Evolutionary conservation across 2,329 filamentous ascomycete genomes (phyloP), one percentile per base, ranked within the genome.

Genomic region (Colletotrichum echinochloae): DNA sequence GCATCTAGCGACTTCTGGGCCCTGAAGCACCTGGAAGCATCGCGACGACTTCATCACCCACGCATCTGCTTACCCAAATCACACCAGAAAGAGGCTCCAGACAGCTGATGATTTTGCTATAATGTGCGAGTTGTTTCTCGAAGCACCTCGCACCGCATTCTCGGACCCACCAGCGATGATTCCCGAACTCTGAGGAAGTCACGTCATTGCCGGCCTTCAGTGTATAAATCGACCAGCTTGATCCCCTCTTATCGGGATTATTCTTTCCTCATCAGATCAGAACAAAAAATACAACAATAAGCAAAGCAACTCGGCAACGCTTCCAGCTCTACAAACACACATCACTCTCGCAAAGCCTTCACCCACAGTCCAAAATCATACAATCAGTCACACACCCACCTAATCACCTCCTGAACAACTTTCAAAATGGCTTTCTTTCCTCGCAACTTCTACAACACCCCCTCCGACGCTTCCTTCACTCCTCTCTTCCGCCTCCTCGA

Each of bases 401-500:
- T 39, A 39, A 48, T 48, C 56, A 60, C 55, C 70, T 56, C 20
- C 30, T 59, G 60, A 76, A 59, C 65, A 73, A 68, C 59, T 70
- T 70, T 28, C 82, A 89, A 79, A 79, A 90, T 90, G 88, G 85
- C 88, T 74, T 83, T 90, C 83, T 90, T 90, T 83, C 83, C 86
- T 70, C 84, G 85, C 78, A 82, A 81, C 76, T 81, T 85, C 75
- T 83, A 87, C 83, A 80, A 83, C 76, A 64, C 71, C 60, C 14
- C 54, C 7, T 74, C 81, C 72, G 82, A 85, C 78, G 77, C 83
- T 74, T 85, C 85, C 79, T 88, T 89, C 79, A 84, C 84, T 46
- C 86, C 88, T 64, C 86, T 91, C 76, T 90, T 91, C 85, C 88
- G 88, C 70, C 84, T 91, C 71, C 86, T 91, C 60, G 88, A 90